Evolutionary conservation across 768 basidiomycete genomes (phyloP).

Genomic region (Mycena venus): DNA sequence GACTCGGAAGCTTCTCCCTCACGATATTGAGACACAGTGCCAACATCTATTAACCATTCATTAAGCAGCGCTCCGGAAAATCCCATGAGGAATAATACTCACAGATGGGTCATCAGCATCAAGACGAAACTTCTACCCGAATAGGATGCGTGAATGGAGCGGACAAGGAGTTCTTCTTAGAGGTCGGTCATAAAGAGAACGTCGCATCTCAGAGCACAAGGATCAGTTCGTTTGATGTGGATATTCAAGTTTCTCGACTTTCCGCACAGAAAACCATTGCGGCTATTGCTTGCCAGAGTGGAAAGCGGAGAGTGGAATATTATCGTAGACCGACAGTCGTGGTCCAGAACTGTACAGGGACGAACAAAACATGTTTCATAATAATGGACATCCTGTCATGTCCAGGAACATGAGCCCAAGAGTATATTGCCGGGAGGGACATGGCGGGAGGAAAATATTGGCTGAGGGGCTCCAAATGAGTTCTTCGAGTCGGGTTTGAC

Average conservation of each 20-base stretch:
- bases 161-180: not conserved
- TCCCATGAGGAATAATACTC: not conserved
- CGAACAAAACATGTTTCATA: not conserved
- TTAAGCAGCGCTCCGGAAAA: not conserved
- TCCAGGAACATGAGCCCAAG: not conserved
- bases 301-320: no score
- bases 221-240: not conserved
- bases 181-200: conserved; percentile 6
- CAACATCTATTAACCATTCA: conserved; percentile 23
- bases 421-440: not conserved
- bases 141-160: not conserved
- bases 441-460: not conserved
- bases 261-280: not conserved
- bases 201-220: not conserved
- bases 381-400: not conserved
- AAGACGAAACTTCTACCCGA: not conserved
- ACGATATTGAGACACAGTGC: conserved; percentile 10
- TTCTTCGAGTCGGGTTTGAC: not conserved
- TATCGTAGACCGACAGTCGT: not conserved
- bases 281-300: not conserved
- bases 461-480: not conserved
- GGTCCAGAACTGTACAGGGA: not conserved
- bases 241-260: not conserved
- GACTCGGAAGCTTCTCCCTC: not conserved
- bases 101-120: not conserved